phyloP scores from a whole-genome alignment of 352 stramenopile species.

The Blastocystis hominis region DNA sequence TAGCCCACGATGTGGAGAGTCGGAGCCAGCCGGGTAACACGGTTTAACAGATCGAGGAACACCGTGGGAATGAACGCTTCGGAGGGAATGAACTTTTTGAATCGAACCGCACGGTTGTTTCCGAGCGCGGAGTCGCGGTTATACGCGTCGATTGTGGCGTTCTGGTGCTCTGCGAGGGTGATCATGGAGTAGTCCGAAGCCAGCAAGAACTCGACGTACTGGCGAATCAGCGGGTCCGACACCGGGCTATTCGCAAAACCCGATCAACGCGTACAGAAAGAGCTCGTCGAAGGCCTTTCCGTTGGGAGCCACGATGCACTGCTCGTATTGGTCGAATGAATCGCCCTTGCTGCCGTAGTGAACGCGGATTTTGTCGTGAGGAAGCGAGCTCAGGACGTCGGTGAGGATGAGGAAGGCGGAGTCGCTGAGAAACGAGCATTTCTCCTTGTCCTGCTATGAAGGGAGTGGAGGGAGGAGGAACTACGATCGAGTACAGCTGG shows the following conservation, averaged over 20 bases:
- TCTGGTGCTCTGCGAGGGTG: constrained; percentile 1
- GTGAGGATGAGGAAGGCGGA: constrained; percentile 7
- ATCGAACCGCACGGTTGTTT: not conserved
- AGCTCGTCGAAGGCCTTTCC: not conserved
- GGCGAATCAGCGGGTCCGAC: constrained; percentile 6
- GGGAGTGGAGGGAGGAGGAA: not conserved
- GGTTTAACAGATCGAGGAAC: not conserved
- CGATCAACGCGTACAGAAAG: not conserved
- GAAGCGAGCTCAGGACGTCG: constrained; percentile 1
- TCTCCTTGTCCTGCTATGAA: not conserved
- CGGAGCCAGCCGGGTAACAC: not conserved
- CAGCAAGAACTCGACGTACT: constrained; percentile 3
- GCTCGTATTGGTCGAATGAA: not conserved
- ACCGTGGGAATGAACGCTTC: constrained; percentile 36
- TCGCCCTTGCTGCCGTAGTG: constrained; percentile 8
- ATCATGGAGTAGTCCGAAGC: not conserved
- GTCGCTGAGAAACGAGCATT: constrained; percentile 3
- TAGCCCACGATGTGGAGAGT: not conserved
- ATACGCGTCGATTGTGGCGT: constrained; percentile 16
- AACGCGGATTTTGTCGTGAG: constrained; percentile 32
- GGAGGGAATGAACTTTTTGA: constrained; percentile 7
- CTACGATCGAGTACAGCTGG: not conserved
- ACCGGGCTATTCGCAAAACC: not conserved
- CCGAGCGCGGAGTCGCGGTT: constrained; percentile 7
- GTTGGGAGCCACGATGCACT: not conserved